Percentiles rank a stretch among this genome's conserved stretches.
Evolutionary conservation across 495 filamentous ascomycete genomes (phyloP).

Genomic region (Elaphomyces granulatus): DNA sequence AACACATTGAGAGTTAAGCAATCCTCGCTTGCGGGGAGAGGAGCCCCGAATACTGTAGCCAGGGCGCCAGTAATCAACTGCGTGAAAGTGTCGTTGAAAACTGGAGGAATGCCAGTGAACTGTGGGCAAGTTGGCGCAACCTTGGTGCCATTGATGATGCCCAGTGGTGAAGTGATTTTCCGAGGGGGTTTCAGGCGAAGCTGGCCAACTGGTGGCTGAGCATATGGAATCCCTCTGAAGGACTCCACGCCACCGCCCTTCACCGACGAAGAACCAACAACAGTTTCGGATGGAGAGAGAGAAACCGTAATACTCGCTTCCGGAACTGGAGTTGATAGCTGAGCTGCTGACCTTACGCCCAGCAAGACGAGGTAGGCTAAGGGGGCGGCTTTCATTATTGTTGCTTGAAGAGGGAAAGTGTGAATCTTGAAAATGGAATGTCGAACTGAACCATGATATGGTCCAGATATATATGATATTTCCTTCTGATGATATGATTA

Average conservation of each 20-base stretch:
- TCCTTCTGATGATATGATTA: no score
- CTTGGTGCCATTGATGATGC: conserved; percentile 16
- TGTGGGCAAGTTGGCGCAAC: conserved; percentile 12
- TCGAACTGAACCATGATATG: no score
- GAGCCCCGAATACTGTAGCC: not conserved
- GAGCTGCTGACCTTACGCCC: no score
- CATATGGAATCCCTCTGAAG: conserved; percentile 39
- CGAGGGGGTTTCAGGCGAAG: conserved; percentile 32
- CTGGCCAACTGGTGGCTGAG: conserved; percentile 28
- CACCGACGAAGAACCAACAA: conserved; percentile 33
- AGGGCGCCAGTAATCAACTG: conserved; percentile 6
- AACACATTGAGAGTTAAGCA: conserved; percentile 36
- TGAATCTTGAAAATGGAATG: no score
- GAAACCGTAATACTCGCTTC: no score
- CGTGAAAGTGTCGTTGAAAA: conserved; percentile 1
- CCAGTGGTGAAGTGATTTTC: conserved; percentile 33
- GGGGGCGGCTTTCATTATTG: no score
- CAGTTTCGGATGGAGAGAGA: conserved; percentile 34
- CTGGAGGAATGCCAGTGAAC: no score
- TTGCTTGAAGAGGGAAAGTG: no score
- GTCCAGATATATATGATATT: no score
- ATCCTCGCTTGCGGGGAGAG: conserved; percentile 31
- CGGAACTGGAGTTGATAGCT: no score
- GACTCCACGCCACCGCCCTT: conserved; percentile 33
- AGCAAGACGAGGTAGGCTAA: no score